Evolutionary conservation across 129 eudicot genomes (phyloP).

Genomic region (Tagetes erecta): DNA sequence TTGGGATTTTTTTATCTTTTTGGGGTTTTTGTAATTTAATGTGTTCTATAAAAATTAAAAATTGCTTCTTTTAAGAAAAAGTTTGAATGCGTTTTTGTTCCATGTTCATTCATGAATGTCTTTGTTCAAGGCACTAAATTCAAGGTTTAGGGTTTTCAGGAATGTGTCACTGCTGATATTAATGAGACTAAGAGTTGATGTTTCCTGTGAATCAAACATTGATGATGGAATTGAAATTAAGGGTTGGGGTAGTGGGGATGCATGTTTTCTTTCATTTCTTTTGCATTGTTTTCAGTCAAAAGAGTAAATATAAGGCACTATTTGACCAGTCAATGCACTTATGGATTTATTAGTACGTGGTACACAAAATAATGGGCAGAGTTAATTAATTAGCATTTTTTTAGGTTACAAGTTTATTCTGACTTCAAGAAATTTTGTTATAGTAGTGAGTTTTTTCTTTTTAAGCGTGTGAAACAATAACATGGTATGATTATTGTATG

Average conservation of each 20-base stretch:
- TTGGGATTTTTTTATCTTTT: neutral
- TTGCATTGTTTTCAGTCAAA: conserved; percentile 45
- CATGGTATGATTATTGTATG: too few species aligned
- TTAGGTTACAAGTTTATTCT: too few species aligned
- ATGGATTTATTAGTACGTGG: too few species aligned
- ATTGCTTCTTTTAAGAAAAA: neutral
- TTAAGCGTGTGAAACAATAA: too few species aligned
- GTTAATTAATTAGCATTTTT: too few species aligned
- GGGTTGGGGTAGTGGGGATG: conserved; percentile 33
- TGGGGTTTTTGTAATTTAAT: conserved; percentile 39
- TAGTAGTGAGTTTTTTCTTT: too few species aligned
- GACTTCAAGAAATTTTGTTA: too few species aligned
- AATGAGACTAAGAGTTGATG: conserved; percentile 37
- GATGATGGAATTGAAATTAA: conserved; percentile 28
- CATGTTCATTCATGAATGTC: conserved; percentile 9
- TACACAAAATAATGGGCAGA: too few species aligned
- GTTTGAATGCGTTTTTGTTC: neutral
- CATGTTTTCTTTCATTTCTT: conserved; percentile 35
- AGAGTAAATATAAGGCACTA: conserved; percentile 29
- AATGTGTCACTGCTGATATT: conserved; percentile 31
- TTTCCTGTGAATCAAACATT: conserved; percentile 31
- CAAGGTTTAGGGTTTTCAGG: conserved; percentile 33
- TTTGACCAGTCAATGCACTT: too few species aligned
- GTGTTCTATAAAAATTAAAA: conserved; percentile 27
- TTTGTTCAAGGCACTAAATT: conserved; percentile 7